A percentile compares a stretch with the other conserved stretches of the same genome.
These are phyloP conservation scores for Penicillium argentinense DNA, from an alignment of 495 filamentous ascomycete species.

Conservation along the genomic window DNA sequence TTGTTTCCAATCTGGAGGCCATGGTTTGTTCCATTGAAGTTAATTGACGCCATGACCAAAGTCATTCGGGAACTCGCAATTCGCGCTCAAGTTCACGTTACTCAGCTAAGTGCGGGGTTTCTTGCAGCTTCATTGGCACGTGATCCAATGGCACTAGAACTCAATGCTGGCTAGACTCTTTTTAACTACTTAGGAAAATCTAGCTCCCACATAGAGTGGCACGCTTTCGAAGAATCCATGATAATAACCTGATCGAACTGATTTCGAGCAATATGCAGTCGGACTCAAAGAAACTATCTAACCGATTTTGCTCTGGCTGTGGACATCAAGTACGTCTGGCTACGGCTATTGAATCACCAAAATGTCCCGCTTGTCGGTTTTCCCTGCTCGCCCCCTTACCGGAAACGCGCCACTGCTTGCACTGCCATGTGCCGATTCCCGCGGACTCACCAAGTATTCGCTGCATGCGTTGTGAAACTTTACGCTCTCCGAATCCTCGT, in stretches of 20 bases:
- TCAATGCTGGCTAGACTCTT: no score
- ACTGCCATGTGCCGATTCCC: neutral
- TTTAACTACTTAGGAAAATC: no score
- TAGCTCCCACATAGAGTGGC: no score
- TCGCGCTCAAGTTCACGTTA: slow-evolving; percentile 1
- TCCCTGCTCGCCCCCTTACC: neutral
- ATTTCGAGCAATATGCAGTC: no score
- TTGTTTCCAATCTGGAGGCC: neutral
- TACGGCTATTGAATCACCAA: neutral
- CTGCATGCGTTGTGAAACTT: neutral
- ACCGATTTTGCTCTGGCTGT: neutral
- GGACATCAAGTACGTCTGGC: neutral
- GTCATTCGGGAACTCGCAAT: no score
- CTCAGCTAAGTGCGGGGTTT: slow-evolving; percentile 2
- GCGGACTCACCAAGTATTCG: neutral
- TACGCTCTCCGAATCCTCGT: no score
- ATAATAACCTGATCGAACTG: no score
- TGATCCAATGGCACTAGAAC: no score
- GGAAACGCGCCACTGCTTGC: neutral
- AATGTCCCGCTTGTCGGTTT: neutral
- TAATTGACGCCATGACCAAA: neutral
- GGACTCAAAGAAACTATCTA: no score
- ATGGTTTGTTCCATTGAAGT: neutral
- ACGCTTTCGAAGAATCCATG: no score
- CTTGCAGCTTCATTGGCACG: slow-evolving; percentile 4